A percentile compares a stretch with the other conserved stretches of the same genome.
These are phyloP conservation scores for Sphagnum contortum DNA, from an alignment of 225 moss, liverwort and hornwort genomes.

Conservation along the genomic window DNA sequence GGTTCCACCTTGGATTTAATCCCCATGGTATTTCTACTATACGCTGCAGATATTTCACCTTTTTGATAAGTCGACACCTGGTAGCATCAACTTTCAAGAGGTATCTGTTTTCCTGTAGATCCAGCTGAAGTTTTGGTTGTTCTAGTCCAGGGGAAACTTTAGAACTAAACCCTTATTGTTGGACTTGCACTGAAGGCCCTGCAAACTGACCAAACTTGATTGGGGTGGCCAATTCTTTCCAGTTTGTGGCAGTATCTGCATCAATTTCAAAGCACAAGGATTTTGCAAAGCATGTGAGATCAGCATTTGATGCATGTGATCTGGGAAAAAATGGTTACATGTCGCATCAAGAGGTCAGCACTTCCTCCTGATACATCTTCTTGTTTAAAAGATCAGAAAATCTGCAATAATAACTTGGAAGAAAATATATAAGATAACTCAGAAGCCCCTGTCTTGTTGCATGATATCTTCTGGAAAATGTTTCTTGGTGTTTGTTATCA, in stretches of 20 bases:
- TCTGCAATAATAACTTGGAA: too few relatives aligned
- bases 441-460: too few relatives aligned
- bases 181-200: too few relatives aligned
- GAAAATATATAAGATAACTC: too few relatives aligned
- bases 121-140: too few relatives aligned
- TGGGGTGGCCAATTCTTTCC: conserved; percentile 5
- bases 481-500: too few relatives aligned
- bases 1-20: too few relatives aligned
- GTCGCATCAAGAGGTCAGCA: conserved; percentile 41
- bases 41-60: conserved; percentile 65
- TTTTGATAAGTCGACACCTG: conserved; percentile 60
- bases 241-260: conserved; percentile 75
- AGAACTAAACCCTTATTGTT: too few relatives aligned
- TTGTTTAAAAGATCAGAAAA: too few relatives aligned
- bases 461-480: too few relatives aligned
- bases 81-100: conserved; percentile 66
- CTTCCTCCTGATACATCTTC: not conserved
- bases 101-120: conserved; percentile 18
- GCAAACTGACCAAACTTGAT: not conserved
- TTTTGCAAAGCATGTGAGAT: conserved; percentile 45
- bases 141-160: too few relatives aligned
- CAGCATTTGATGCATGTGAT: conserved; percentile 60
- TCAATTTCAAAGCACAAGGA: conserved; percentile 60
- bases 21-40: not conserved
- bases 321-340: conserved; percentile 39